These are phyloP conservation scores for Malbranchea zuffiana DNA, from an alignment of 2,329 filamentous ascomycete species.

Conservation along the genomic window DNA sequence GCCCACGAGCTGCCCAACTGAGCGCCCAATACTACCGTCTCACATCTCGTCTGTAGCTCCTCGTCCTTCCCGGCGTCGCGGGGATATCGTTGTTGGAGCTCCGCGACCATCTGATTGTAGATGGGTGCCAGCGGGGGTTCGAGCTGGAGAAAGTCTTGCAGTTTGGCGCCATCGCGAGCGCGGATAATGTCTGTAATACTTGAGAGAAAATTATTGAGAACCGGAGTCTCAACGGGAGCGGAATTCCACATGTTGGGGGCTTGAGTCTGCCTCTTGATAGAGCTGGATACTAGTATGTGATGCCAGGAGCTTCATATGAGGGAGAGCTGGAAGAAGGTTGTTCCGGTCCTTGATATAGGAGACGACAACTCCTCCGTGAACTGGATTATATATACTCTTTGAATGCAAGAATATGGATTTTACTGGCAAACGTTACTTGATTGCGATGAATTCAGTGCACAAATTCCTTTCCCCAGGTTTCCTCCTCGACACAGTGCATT, in stretches of 20 bases:
- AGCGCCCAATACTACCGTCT: slow-evolving; percentile 49
- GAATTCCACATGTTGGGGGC: slow-evolving; percentile 14
- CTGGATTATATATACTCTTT: too few relatives aligned
- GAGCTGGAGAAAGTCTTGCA: slow-evolving; percentile 62
- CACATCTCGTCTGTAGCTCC: slow-evolving; percentile 47
- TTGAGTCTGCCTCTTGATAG: too few relatives aligned
- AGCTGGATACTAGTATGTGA: too few relatives aligned
- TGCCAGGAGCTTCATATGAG: too few relatives aligned
- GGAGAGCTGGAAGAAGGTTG: too few relatives aligned
- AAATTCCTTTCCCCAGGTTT: too few relatives aligned
- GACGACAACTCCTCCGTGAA: too few relatives aligned
- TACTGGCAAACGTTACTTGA: too few relatives aligned
- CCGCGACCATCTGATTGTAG: slow-evolving; percentile 56
- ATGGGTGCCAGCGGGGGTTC: slow-evolving; percentile 58
- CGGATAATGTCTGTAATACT: slow-evolving; percentile 53
- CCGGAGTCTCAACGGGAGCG: slow-evolving; percentile 41
- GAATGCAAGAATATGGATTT: too few relatives aligned
- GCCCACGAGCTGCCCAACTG: slow-evolving; percentile 62
- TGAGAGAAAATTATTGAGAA: slow-evolving; percentile 57
- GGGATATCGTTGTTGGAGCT: slow-evolving; percentile 54
- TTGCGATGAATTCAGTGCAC: too few relatives aligned
- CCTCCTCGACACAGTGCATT: too few relatives aligned
- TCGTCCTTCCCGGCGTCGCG: slow-evolving; percentile 35
- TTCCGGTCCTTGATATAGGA: too few relatives aligned
- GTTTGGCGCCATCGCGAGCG: slow-evolving; percentile 50